Conservation (phyloP, 495 filamentous ascomycete genomes). For the Hypoxylon fuscum region DNA sequence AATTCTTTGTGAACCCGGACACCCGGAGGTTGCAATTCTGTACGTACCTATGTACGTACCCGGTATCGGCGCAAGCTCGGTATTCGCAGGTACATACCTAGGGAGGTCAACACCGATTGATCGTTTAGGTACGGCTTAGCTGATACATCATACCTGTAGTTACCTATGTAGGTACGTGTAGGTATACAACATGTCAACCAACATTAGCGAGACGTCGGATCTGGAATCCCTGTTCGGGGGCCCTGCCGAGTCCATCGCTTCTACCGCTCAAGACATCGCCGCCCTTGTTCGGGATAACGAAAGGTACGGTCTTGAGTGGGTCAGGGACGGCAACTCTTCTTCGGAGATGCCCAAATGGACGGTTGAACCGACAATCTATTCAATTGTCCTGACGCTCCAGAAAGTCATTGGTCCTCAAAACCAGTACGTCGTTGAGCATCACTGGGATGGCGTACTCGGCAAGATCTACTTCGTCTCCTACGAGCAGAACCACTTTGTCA, state of each 20-base stretch:
- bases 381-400: slow-evolving; percentile 28
- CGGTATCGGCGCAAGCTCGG: slow-evolving; percentile 2
- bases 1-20: too few relatives aligned
- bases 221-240: slow-evolving; percentile 30
- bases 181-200: too few relatives aligned
- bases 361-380: slow-evolving; percentile 29
- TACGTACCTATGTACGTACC: not conserved
- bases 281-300: not conserved
- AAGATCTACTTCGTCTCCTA: slow-evolving; percentile 50
- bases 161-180: too few relatives aligned
- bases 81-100: not conserved
- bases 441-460: slow-evolving; percentile 44
- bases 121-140: too few relatives aligned
- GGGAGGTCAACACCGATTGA: too few relatives aligned
- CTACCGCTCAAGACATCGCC: too few relatives aligned
- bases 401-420: slow-evolving; percentile 5
- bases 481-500: slow-evolving; percentile 44
- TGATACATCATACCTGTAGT: too few relatives aligned
- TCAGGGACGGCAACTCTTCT: not conserved
- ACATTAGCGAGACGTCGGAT: too few relatives aligned
- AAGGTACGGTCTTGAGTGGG: slow-evolving; percentile 31
- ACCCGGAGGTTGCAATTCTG: too few relatives aligned
- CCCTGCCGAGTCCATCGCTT: not conserved
- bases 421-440: slow-evolving; percentile 21
- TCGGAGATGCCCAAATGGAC: slow-evolving; percentile 28